These are phyloP conservation scores for Nigrospora sphaerica DNA, from an alignment of 2,329 filamentous ascomycete species.

Conservation along the genomic window DNA sequence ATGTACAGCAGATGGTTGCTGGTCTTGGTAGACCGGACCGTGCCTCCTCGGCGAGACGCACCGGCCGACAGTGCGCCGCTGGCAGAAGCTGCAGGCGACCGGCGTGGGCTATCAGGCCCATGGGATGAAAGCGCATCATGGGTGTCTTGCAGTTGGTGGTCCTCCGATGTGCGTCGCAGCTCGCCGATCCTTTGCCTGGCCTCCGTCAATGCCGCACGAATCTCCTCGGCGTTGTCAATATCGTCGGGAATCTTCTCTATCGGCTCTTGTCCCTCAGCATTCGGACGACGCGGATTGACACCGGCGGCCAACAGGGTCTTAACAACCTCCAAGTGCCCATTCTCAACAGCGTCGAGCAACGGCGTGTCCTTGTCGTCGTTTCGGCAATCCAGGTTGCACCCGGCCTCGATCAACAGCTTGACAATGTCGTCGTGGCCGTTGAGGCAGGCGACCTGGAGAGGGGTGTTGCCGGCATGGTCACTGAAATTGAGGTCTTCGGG, in stretches of 20 bases:
- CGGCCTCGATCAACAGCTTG: slow-evolving; percentile 74
- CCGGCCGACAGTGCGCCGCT: slow-evolving; percentile 22
- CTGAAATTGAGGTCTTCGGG: slow-evolving; percentile 83
- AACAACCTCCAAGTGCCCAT: slow-evolving; percentile 84
- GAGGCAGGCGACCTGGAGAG: slow-evolving; percentile 85
- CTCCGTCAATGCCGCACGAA: slow-evolving; percentile 60
- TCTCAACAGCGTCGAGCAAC: slow-evolving; percentile 92
- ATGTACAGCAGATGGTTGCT: slow-evolving; percentile 58
- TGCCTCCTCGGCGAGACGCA: slow-evolving; percentile 41
- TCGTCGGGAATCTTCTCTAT: slow-evolving; percentile 75
- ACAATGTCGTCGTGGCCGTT: slow-evolving; percentile 85
- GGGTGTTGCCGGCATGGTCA: slow-evolving; percentile 95
- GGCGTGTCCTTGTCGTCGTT: slow-evolving; percentile 86
- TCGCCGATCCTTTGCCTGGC: slow-evolving; percentile 49
- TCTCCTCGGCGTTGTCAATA: slow-evolving; percentile 71
- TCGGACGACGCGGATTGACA: slow-evolving; percentile 85
- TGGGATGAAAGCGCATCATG: slow-evolving; percentile 44
- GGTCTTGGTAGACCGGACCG: slow-evolving; percentile 54
- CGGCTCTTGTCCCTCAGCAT: slow-evolving; percentile 87
- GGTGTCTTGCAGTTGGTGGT: slow-evolving; percentile 41
- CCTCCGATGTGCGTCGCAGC: slow-evolving; percentile 49
- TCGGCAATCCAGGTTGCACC: slow-evolving; percentile 74
- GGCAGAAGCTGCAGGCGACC: slow-evolving; percentile 41
- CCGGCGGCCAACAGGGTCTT: slow-evolving; percentile 76
- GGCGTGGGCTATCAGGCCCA: slow-evolving; percentile 50